phyloP scores from a whole-genome alignment of 176 grass and related monocot genomes.

The Phragmites australis region DNA sequence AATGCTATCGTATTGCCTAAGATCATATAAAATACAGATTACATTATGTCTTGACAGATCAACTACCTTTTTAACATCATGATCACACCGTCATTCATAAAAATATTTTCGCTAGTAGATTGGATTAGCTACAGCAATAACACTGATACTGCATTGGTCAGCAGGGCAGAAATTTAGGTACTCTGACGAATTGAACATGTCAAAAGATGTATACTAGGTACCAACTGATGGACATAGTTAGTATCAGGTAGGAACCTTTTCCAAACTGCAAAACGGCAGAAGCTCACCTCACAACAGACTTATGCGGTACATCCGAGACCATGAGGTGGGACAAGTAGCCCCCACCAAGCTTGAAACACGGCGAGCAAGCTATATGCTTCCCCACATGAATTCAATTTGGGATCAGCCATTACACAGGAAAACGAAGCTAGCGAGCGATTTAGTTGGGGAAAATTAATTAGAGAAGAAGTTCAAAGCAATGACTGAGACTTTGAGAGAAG shows the following conservation, averaged over 20 bases:
- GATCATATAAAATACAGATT: neutral
- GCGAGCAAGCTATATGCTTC: neutral
- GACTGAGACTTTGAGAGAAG: neutral
- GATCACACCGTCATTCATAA: neutral
- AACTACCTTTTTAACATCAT: neutral
- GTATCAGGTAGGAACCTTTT: neutral
- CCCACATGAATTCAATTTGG: neutral
- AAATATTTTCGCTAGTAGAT: neutral
- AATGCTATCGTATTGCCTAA: too few relatives aligned
- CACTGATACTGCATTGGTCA: neutral
- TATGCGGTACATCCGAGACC: constrained; percentile 50
- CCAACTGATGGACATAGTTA: neutral
- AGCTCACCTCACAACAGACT: constrained; percentile 56
- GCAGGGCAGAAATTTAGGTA: neutral
- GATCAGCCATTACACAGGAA: neutral
- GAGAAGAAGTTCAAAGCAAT: neutral
- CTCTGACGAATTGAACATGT: neutral
- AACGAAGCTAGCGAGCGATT: neutral
- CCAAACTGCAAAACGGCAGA: constrained; percentile 23
- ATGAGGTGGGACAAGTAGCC: constrained; percentile 22
- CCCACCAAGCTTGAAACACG: constrained; percentile 18
- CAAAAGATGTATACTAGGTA: neutral
- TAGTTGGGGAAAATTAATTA: neutral
- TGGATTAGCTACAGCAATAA: neutral
- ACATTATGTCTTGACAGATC: neutral